phyloP scores from a whole-genome alignment of 1,284 basidiomycete species.

The Irpex rosettiformis region DNA sequence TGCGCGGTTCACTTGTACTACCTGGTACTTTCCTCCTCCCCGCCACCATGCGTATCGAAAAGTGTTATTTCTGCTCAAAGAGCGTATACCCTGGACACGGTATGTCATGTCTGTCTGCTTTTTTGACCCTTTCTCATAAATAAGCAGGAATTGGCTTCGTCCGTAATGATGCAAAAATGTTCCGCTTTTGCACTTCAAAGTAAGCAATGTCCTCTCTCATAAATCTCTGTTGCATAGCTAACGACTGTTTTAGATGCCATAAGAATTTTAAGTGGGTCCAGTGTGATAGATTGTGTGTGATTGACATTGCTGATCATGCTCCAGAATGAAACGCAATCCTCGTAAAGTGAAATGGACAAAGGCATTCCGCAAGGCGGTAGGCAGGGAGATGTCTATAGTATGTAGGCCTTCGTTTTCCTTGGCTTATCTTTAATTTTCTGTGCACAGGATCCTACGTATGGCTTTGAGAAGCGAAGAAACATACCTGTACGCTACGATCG shows the following conservation, averaged over 20 bases:
- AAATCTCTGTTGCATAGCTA: slow-evolving; percentile 10
- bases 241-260: slow-evolving; percentile 64
- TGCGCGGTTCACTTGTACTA: slow-evolving; percentile 1
- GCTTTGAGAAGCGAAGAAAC: slow-evolving; percentile 99
- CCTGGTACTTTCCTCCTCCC: background rate
- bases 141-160: slow-evolving; percentile 84
- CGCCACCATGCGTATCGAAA: slow-evolving; percentile 74
- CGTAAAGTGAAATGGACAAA: slow-evolving; percentile 99
- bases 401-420: slow-evolving; percentile 30
- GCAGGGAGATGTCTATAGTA: slow-evolving; percentile 99
- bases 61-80: slow-evolving; percentile 91
- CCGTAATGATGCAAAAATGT: slow-evolving; percentile 94
- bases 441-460: slow-evolving; percentile 92
- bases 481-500: slow-evolving; percentile 98
- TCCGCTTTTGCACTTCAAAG: slow-evolving; percentile 97
- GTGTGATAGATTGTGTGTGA: background rate
- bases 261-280: slow-evolving; percentile 91
- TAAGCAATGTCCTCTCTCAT: slow-evolving; percentile 36
- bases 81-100: slow-evolving; percentile 96
- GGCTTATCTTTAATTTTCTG: slow-evolving; percentile 1
- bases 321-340: slow-evolving; percentile 99
- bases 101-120: slow-evolving; percentile 28
- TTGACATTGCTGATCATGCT: background rate
- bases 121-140: background rate
- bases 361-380: slow-evolving; percentile 97